phyloP scores from a whole-genome alignment of 1,284 basidiomycete genomes.

The Tausonia pullulans region DNA sequence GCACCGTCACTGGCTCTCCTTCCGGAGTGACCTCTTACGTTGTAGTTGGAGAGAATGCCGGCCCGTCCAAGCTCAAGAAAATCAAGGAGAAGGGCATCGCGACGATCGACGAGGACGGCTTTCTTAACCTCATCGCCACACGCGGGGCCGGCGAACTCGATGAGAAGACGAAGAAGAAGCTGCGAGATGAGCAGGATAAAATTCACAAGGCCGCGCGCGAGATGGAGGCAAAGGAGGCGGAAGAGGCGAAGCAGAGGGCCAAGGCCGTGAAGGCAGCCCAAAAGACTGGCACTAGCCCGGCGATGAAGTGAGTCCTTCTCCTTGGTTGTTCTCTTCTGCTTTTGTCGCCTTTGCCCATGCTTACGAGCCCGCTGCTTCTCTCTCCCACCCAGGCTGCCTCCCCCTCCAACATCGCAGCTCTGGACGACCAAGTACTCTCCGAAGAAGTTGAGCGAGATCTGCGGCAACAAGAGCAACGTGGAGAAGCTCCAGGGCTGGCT shows the following conservation, averaged over 20 bases:
- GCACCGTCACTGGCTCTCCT: conserved; percentile 74
- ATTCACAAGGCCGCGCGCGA: conserved; percentile 51
- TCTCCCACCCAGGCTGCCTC: conserved; percentile 35
- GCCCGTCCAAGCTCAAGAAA: conserved; percentile 70
- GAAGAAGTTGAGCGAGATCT: conserved; percentile 51
- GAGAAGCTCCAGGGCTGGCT: conserved; percentile 85
- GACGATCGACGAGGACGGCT: conserved; percentile 77
- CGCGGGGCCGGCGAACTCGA: conserved; percentile 46
- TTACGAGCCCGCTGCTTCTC: neutral
- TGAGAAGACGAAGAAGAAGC: conserved; percentile 68
- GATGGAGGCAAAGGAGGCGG: conserved; percentile 56
- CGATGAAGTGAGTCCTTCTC: conserved; percentile 28
- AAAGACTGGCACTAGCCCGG: conserved; percentile 19
- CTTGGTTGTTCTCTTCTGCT: neutral
- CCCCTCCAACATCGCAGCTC: conserved; percentile 46
- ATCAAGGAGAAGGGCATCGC: conserved; percentile 68
- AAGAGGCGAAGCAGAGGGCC: conserved; percentile 46
- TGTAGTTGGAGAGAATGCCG: conserved; percentile 77
- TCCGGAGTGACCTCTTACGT: conserved; percentile 87
- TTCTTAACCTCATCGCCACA: conserved; percentile 67
- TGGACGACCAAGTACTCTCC: conserved; percentile 98
- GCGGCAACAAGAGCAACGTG: conserved; percentile 84
- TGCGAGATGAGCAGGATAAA: conserved; percentile 58
- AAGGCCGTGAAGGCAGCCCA: conserved; percentile 22
- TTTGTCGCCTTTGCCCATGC: neutral